Percentiles rank a stretch among this genome's conserved stretches.
These are phyloP conservation scores for Lactuca sativa DNA, from an alignment of 129 eudicot genomes.

Conservation along the genomic window DNA sequence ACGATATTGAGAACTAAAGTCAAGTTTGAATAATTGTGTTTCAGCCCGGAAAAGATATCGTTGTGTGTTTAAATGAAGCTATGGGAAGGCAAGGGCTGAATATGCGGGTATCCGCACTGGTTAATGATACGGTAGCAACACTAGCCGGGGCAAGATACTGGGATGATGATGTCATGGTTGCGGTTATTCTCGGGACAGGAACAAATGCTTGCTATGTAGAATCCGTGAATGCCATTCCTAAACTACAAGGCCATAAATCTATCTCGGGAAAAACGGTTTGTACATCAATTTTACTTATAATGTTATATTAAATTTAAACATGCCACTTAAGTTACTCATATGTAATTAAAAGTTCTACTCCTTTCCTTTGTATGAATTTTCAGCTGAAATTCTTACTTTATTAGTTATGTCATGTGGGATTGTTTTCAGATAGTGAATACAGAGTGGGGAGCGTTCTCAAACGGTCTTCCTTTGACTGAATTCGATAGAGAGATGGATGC, in stretches of 20 bases:
- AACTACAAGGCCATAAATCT: constrained; percentile 42
- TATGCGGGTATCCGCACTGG: constrained; percentile 88
- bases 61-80: constrained; percentile 71
- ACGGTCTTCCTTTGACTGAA: constrained; percentile 76
- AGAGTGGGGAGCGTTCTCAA: constrained; percentile 93
- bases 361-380: neutral
- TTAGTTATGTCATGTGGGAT: neutral
- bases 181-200: constrained; percentile 87
- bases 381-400: neutral
- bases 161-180: constrained; percentile 88
- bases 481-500: constrained; percentile 82
- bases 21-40: constrained; percentile 21
- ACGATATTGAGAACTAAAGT: neutral
- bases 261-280: constrained; percentile 57
- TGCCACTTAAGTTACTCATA: neutral
- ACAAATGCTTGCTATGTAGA: constrained; percentile 92
- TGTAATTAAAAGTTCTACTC: no score
- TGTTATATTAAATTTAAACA: neutral
- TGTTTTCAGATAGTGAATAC: constrained; percentile 60
- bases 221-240: constrained; percentile 62
- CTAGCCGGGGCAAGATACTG: constrained; percentile 83
- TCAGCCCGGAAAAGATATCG: constrained; percentile 81
- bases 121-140: constrained; percentile 87
- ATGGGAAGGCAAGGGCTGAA: constrained; percentile 67
- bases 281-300: neutral